These are phyloP conservation scores for Alternaria infectoria DNA, from an alignment of 2,329 filamentous ascomycete species.

Conservation along the genomic window DNA sequence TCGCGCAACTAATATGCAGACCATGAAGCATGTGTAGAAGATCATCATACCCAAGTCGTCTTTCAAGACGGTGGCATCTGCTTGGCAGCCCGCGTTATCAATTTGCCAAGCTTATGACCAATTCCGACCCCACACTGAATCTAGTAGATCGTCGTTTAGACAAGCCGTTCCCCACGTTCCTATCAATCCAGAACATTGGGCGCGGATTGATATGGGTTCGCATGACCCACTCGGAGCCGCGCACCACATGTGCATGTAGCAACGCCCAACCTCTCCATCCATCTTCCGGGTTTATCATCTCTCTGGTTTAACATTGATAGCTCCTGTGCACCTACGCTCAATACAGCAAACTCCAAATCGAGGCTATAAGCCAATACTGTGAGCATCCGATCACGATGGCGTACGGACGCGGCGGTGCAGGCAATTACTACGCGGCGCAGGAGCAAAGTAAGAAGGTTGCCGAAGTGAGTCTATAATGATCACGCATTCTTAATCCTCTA, in stretches of 20 bases:
- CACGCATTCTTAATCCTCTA: not conserved
- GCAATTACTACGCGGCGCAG: constrained; percentile 50
- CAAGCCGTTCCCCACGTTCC: constrained; percentile 34
- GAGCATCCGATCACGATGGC: constrained; percentile 23
- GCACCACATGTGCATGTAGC: not conserved
- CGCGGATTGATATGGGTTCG: constrained; percentile 9
- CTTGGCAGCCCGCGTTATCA: constrained; percentile 20
- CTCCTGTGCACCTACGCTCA: not conserved
- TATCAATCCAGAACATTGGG: constrained; percentile 20
- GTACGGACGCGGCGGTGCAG: constrained; percentile 54
- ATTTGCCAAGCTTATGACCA: constrained; percentile 32
- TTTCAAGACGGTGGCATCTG: not conserved
- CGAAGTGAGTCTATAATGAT: constrained; percentile 28
- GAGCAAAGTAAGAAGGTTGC: constrained; percentile 38
- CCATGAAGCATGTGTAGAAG: not conserved
- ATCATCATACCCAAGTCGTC: not conserved
- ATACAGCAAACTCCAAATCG: not conserved
- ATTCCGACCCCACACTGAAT: constrained; percentile 31
- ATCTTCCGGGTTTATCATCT: not conserved
- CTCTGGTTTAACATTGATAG: not conserved
- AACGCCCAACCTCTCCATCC: not conserved
- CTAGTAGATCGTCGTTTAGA: constrained; percentile 13
- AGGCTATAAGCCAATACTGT: not conserved
- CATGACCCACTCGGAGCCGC: constrained; percentile 22
- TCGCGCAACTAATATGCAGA: not conserved